phyloP scores from a whole-genome alignment of 257 asterid species.

The Forsythia suspensa region DNA sequence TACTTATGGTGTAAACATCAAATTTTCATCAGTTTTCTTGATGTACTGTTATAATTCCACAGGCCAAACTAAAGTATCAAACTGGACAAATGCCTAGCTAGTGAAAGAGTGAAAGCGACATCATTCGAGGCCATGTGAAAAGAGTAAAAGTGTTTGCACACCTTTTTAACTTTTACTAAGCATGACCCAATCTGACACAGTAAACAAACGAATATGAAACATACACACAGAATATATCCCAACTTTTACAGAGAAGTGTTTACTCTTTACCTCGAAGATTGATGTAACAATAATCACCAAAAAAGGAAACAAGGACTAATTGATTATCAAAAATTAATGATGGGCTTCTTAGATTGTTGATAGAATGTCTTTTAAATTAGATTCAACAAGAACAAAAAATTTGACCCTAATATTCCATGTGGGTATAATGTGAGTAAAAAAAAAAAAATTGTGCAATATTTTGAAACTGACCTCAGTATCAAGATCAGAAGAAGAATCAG shows the following conservation, averaged over 20 bases:
- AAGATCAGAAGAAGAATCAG: conserved; percentile 72
- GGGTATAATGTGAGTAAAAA: too few relatives aligned
- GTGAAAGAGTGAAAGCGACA: conserved; percentile 40
- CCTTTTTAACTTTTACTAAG: conserved; percentile 33
- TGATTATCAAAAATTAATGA: background rate
- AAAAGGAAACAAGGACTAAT: conserved; percentile 5
- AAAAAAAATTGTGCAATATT: too few relatives aligned
- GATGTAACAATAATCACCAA: too few relatives aligned
- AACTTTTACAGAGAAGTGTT: conserved; percentile 32
- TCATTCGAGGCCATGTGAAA: conserved; percentile 52
- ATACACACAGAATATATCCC: conserved; percentile 18
- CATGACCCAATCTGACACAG: conserved; percentile 33
- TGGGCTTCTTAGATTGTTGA: background rate
- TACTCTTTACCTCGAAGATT: background rate
- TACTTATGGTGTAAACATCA: background rate
- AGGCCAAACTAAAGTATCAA: background rate
- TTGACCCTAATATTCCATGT: too few relatives aligned
- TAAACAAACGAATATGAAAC: conserved; percentile 32
- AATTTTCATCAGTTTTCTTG: background rate
- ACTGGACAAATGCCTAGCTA: conserved; percentile 17
- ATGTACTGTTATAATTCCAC: too few relatives aligned
- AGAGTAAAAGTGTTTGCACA: conserved; percentile 37
- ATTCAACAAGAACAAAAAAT: too few relatives aligned
- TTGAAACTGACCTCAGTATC: conserved; percentile 50
- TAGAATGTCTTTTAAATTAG: background rate